Conservation (phyloP, 805 yeast species). For the Isabelozyma heimii region DNA sequence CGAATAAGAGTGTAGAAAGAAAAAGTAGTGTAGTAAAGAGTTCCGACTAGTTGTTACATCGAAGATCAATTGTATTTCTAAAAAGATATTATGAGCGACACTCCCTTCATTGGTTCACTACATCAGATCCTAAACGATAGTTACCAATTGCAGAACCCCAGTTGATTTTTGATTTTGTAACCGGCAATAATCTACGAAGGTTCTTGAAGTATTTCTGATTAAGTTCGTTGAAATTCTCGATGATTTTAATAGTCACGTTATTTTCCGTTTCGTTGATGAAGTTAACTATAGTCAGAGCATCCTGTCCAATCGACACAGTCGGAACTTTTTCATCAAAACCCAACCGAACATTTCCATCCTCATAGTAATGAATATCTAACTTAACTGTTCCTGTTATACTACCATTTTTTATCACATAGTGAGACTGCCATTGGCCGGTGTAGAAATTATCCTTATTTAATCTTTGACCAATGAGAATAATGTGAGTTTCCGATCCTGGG, state of each 20-base stretch:
- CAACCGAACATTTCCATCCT: conserved; percentile 92
- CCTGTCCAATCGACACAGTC: conserved; percentile 10
- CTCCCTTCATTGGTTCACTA: conserved; percentile 34
- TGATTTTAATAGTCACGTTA: conserved; percentile 54
- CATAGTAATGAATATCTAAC: conserved; percentile 87
- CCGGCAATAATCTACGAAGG: conserved; percentile 87
- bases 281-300: conserved; percentile 34
- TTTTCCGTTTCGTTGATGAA: conserved; percentile 58
- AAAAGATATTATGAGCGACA: conserved; percentile 3
- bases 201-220: conserved; percentile 81
- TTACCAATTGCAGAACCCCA: conserved; percentile 95
- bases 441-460: conserved; percentile 75
- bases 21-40: not conserved
- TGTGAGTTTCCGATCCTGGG: conserved; percentile 35
- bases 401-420: conserved; percentile 43
- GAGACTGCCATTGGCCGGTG: conserved; percentile 86
- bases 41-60: too few relatives aligned
- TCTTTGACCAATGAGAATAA: conserved; percentile 70
- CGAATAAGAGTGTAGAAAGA: not conserved
- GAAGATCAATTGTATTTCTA: not conserved
- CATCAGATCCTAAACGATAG: conserved; percentile 83
- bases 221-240: conserved; percentile 62
- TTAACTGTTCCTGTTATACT: conserved; percentile 51
- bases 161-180: conserved; percentile 84
- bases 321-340: conserved; percentile 40